Evolutionary conservation across 2,329 filamentous ascomycete species (phyloP).

Genomic region (Ophiostoma piceae): DNA sequence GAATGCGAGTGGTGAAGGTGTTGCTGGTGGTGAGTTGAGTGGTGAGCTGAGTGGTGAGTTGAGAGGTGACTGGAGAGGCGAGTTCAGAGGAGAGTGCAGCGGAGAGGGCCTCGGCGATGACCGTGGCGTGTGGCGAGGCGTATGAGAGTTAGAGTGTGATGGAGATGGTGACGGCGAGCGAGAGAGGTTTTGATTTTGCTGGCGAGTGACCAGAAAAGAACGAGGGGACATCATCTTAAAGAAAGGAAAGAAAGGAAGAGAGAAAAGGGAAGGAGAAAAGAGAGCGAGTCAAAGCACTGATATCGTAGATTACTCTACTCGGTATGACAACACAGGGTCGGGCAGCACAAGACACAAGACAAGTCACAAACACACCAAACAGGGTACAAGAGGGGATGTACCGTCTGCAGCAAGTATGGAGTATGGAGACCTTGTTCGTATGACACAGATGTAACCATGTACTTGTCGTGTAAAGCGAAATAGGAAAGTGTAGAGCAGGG

Average conservation of each 20-base stretch:
- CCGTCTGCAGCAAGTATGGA: neutral
- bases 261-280: neutral
- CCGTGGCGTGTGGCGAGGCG: conserved; percentile 15
- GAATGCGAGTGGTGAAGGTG: conserved; percentile 5
- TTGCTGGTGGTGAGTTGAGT: conserved; percentile 3
- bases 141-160: conserved; percentile 17
- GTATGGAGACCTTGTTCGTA: neutral
- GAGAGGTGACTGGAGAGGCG: conserved; percentile 13
- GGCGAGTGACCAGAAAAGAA: conserved; percentile 38
- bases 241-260: neutral
- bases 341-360: neutral
- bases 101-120: conserved; percentile 13
- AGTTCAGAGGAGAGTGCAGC: conserved; percentile 9
- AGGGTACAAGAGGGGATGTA: neutral
- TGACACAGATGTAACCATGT: conserved; percentile 7
- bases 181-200: conserved; percentile 32
- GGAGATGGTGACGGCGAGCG: conserved; percentile 28
- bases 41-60: conserved; percentile 7
- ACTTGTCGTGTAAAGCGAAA: neutral
- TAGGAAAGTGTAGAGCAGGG: neutral
- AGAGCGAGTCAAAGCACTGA: conserved; percentile 2
- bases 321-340: neutral
- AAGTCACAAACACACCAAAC: too few species aligned
- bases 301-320: neutral
- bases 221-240: conserved; percentile 38